Conservation (phyloP, 2,329 filamentous ascomycete genomes). For the Acephala macrosclerotiorum region DNA sequence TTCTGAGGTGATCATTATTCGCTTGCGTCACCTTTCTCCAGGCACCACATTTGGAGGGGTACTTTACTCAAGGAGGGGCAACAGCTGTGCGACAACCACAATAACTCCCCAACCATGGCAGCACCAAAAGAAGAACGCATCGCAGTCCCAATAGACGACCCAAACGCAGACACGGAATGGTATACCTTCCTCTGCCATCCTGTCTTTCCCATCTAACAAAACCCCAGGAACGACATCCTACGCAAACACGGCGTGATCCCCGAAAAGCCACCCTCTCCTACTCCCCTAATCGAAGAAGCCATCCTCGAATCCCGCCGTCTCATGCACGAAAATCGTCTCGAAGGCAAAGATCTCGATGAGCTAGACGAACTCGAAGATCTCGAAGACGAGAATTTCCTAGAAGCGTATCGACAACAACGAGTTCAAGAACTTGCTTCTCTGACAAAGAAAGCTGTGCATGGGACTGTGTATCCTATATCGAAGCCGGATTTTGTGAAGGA, state of each 20-base stretch:
- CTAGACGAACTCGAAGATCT: slow-evolving; percentile 93
- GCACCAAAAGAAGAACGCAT: slow-evolving; percentile 70
- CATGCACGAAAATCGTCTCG: slow-evolving; percentile 90
- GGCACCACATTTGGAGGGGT: slow-evolving; percentile 10
- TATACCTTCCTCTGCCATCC: slow-evolving; percentile 46
- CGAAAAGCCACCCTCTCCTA: slow-evolving; percentile 96
- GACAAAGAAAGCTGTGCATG: slow-evolving; percentile 80
- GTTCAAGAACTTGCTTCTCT: slow-evolving; percentile 82
- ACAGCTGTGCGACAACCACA: background rate
- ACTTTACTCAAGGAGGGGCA: slow-evolving; percentile 1
- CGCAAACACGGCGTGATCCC: slow-evolving; percentile 96
- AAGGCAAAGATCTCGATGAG: slow-evolving; percentile 94
- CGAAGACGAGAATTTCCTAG: slow-evolving; percentile 91
- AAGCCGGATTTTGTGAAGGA: slow-evolving; percentile 93
- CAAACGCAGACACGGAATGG: slow-evolving; percentile 99
- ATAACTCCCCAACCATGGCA: slow-evolving; percentile 54
- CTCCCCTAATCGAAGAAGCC: slow-evolving; percentile 95
- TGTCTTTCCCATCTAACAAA: background rate
- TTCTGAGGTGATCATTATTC: background rate
- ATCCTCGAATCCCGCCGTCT: slow-evolving; percentile 82
- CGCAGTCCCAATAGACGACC: slow-evolving; percentile 88
- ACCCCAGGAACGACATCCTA: slow-evolving; percentile 93
- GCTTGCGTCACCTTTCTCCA: background rate
- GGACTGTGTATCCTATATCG: slow-evolving; percentile 90
- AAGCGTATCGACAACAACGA: slow-evolving; percentile 86